phyloP scores from a whole-genome alignment of 2,329 filamentous ascomycete species.

The Neonectria coccinea region DNA sequence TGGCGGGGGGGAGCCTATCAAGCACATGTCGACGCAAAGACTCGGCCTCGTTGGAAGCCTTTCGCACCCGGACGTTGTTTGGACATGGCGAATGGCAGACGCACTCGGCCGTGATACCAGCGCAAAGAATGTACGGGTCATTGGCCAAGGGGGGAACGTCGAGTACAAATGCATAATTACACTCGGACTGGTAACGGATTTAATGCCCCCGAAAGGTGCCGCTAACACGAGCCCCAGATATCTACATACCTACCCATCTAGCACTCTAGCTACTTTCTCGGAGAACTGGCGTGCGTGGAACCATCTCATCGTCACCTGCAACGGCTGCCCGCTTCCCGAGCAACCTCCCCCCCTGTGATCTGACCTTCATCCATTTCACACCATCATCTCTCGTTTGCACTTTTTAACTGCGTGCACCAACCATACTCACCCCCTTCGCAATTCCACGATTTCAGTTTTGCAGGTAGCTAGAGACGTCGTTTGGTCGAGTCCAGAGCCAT shows the following conservation, averaged over 20 bases:
- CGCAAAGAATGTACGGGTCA: conserved; percentile 6
- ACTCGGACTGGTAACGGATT: not conserved
- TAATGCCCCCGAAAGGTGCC: not conserved
- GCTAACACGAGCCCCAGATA: not conserved
- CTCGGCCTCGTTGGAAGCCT: not conserved
- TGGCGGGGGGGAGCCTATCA: not conserved
- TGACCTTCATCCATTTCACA: conserved; percentile 11
- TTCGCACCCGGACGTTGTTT: not conserved
- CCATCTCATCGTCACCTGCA: conserved; percentile 32
- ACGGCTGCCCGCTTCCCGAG: conserved; percentile 18
- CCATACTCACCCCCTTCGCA: conserved; percentile 4
- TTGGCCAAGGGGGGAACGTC: not conserved
- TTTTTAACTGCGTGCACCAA: conserved; percentile 10
- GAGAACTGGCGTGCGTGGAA: conserved; percentile 15
- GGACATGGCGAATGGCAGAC: not conserved
- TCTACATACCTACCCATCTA: no score
- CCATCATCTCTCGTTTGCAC: not conserved
- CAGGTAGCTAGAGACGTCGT: conserved; percentile 8
- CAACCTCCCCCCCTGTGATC: conserved; percentile 12
- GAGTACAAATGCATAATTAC: not conserved
- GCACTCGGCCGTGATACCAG: not conserved
- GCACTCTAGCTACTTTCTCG: no score
- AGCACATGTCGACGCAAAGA: not conserved
- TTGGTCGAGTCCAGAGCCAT: conserved; percentile 9
- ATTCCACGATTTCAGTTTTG: not conserved